These are phyloP conservation scores for Globisporangium iwayamae DNA, from an alignment of 352 stramenopile genomes.

Conservation along the genomic window DNA sequence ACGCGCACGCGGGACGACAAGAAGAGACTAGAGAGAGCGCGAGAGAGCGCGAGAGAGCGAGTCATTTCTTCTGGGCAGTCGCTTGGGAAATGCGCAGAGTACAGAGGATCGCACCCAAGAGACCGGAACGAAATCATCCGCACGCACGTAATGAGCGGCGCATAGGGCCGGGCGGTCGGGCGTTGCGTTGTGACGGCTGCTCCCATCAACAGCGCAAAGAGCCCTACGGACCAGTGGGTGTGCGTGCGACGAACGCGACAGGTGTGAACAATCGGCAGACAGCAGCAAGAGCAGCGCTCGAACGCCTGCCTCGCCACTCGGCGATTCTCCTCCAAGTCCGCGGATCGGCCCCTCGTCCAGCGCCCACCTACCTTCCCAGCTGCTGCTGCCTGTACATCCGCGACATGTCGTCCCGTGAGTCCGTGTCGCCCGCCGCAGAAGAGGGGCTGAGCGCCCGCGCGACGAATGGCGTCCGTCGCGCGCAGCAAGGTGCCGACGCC, in stretches of 20 bases:
- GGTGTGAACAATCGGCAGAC: not conserved
- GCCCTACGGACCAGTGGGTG: not conserved
- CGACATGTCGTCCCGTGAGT: conserved; percentile 11
- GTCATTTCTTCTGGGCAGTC: conserved; percentile 8
- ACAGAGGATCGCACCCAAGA: not conserved
- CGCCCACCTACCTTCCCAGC: not conserved
- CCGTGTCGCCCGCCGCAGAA: conserved; percentile 10
- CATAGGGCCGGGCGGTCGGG: too few relatives aligned
- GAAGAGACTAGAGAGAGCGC: not conserved
- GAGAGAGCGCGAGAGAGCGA: not conserved
- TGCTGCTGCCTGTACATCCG: not conserved
- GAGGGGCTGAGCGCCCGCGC: not conserved
- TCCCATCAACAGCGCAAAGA: not conserved
- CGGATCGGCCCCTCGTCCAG: not conserved
- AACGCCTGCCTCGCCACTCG: conserved; percentile 4
- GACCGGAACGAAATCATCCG: conserved; percentile 2
- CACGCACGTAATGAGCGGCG: too few relatives aligned
- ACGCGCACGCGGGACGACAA: not conserved
- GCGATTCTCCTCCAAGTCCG: conserved; percentile 10
- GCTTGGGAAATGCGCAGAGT: not conserved
- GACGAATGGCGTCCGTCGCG: not conserved
- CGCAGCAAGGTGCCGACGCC: not conserved
- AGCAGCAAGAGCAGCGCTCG: not conserved
- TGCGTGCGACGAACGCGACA: not conserved
- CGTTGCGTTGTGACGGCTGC: not conserved